phyloP scores from a whole-genome alignment of 305 asterid species.

The Solanum chacoense region DNA sequence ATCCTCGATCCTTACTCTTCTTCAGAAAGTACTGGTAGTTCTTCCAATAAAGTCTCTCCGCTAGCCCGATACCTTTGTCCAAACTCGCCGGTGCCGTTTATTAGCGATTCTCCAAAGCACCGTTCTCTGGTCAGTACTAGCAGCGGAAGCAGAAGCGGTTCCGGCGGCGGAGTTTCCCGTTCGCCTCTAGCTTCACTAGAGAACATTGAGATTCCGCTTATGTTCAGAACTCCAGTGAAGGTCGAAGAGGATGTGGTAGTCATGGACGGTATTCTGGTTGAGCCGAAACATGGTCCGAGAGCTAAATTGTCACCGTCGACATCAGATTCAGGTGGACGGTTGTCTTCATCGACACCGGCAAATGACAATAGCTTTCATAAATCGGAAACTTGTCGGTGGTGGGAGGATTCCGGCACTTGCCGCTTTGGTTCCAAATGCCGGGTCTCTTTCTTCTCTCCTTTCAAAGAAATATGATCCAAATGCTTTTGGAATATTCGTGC shows the following conservation, averaged over 20 bases:
- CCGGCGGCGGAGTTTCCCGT: background rate
- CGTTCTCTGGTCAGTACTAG: background rate
- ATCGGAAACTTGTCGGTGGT: conserved; percentile 25
- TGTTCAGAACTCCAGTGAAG: conserved; percentile 34
- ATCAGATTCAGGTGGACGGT: conserved; percentile 26
- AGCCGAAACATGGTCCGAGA: background rate
- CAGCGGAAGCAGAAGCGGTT: background rate
- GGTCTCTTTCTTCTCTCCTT: conserved; percentile 25
- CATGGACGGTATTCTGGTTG: conserved; percentile 56
- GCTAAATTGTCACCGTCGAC: conserved; percentile 8
- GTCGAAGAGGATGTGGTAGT: conserved; percentile 76
- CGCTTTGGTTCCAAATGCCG: conserved; percentile 46
- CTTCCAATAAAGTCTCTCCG: conserved; percentile 32
- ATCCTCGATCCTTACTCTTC: conserved; percentile 50
- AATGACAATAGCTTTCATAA: conserved; percentile 18
- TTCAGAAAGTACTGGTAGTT: conserved; percentile 28
- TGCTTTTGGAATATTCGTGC: background rate
- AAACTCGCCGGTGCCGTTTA: conserved; percentile 7
- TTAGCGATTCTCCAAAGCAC: background rate
- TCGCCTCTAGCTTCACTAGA: conserved; percentile 16
- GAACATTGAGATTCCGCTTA: conserved; percentile 10
- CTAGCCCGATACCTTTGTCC: conserved; percentile 30
- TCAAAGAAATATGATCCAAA: conserved; percentile 4
- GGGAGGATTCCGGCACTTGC: conserved; percentile 36
- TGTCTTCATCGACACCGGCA: conserved; percentile 14